Percentiles rank a stretch among this genome's conserved stretches.
Evolutionary conservation across 768 basidiomycete genomes (phyloP).

Genomic region (Pleurotus pulmonarius): DNA sequence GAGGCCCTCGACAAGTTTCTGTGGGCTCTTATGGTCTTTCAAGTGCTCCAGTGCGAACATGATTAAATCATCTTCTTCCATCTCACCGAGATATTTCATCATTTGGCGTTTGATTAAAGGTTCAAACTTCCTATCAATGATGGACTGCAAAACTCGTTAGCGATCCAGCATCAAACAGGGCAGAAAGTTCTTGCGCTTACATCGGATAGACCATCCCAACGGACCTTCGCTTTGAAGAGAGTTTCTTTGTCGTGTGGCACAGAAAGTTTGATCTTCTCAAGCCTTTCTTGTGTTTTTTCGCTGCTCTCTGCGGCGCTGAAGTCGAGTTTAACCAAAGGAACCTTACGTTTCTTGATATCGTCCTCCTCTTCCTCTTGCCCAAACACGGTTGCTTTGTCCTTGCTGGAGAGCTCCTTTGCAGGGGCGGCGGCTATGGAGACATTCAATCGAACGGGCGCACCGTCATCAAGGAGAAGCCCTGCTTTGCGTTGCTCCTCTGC

Average conservation of each 20-base stretch:
- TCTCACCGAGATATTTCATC: constrained; percentile 84
- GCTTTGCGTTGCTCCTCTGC: constrained; percentile 90
- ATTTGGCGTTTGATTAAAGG: constrained; percentile 80
- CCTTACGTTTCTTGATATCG: constrained; percentile 75
- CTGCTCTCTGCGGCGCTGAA: constrained; percentile 78
- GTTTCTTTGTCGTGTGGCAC: constrained; percentile 78
- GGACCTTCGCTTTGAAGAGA: constrained; percentile 79
- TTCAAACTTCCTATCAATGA: constrained; percentile 85
- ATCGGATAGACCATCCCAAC: constrained; percentile 90
- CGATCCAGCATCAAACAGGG: constrained; percentile 12
- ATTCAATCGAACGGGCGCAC: constrained; percentile 83
- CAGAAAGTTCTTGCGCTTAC: constrained; percentile 42
- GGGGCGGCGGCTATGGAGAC: constrained; percentile 60
- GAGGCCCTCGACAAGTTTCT: constrained; percentile 83
- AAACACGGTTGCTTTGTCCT: constrained; percentile 62
- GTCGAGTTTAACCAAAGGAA: constrained; percentile 86
- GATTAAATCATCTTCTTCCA: constrained; percentile 90
- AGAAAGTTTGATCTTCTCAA: constrained; percentile 71
- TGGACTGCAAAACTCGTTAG: constrained; percentile 38
- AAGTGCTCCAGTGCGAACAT: constrained; percentile 93
- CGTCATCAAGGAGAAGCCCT: constrained; percentile 87
- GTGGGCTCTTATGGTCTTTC: constrained; percentile 84
- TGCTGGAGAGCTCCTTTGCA: constrained; percentile 37
- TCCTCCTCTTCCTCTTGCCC: constrained; percentile 86
- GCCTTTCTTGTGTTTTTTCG: constrained; percentile 73